Evolutionary conservation across 1,139 yeast species (phyloP).

Genomic region (Magnusiomyces magnusii): DNA sequence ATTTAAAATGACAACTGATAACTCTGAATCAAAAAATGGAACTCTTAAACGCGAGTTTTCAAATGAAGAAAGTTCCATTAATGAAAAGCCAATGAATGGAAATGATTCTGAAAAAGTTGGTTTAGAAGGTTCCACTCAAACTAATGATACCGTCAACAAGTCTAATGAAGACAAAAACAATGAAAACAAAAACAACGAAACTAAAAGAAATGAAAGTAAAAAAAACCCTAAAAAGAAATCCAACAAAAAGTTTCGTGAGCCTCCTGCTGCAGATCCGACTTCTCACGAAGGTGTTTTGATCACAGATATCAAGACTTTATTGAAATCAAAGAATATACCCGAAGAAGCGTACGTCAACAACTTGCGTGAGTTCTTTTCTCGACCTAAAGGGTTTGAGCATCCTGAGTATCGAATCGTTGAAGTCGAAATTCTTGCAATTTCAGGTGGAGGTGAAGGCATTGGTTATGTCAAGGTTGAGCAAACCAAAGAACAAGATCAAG

Average conservation of each 20-base stretch:
- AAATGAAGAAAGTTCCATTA: neutral
- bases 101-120: neutral
- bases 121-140: too few species aligned
- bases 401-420: conserved; percentile 55
- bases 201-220: neutral
- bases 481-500: neutral
- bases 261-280: conserved; percentile 57
- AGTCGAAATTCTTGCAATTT: conserved; percentile 50
- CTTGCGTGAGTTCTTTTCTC: conserved; percentile 56
- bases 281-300: conserved; percentile 76
- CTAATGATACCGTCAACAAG: neutral
- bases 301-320: conserved; percentile 59
- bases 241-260: conserved; percentile 47
- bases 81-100: neutral
- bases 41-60: neutral
- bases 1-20: too few species aligned
- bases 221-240: conserved; percentile 30
- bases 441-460: conserved; percentile 61
- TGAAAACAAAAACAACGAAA: conserved; percentile 1
- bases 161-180: neutral
- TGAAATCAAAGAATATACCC: conserved; percentile 39
- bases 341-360: conserved; percentile 52
- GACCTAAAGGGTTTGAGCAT: conserved; percentile 41
- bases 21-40: neutral
- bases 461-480: conserved; percentile 22